phyloP scores from a whole-genome alignment of 2,329 filamentous ascomycete genomes.

The Tolypocladium guangdongense region DNA sequence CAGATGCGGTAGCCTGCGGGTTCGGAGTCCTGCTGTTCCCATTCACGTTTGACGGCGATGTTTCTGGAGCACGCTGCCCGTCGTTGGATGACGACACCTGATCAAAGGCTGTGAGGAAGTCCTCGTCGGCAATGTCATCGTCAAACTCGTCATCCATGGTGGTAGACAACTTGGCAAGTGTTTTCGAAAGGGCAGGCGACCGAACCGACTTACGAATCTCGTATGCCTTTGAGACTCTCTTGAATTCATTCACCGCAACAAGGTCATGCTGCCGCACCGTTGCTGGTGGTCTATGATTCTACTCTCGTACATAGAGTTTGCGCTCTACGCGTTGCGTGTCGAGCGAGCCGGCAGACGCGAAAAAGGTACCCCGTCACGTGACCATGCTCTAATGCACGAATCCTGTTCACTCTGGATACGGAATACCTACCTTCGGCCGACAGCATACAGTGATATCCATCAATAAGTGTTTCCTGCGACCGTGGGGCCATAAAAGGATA shows the following conservation, averaged over 20 bases:
- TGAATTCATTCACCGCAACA: background rate
- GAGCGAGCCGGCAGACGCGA: background rate
- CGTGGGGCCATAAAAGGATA: background rate
- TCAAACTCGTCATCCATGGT: slow-evolving; percentile 53
- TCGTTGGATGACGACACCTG: slow-evolving; percentile 29
- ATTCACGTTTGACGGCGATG: background rate
- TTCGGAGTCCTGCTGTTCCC: background rate
- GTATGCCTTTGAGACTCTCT: background rate
- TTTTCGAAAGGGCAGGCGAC: background rate
- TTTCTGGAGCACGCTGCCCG: slow-evolving; percentile 1
- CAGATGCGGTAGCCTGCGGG: background rate
- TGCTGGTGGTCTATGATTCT: background rate
- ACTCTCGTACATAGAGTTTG: background rate
- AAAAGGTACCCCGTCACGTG: slow-evolving; percentile 2
- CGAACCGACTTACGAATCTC: background rate
- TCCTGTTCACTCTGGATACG: no score
- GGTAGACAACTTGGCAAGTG: background rate
- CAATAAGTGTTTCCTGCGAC: background rate
- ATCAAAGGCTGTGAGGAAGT: slow-evolving; percentile 49
- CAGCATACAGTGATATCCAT: no score
- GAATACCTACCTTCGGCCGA: no score
- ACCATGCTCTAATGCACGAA: background rate
- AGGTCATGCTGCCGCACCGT: background rate
- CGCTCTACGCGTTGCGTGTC: background rate
- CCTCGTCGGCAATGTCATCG: slow-evolving; percentile 54